Conservation (phyloP, 2,329 filamentous ascomycete genomes). For the Aspergillus hiratsukae region DNA sequence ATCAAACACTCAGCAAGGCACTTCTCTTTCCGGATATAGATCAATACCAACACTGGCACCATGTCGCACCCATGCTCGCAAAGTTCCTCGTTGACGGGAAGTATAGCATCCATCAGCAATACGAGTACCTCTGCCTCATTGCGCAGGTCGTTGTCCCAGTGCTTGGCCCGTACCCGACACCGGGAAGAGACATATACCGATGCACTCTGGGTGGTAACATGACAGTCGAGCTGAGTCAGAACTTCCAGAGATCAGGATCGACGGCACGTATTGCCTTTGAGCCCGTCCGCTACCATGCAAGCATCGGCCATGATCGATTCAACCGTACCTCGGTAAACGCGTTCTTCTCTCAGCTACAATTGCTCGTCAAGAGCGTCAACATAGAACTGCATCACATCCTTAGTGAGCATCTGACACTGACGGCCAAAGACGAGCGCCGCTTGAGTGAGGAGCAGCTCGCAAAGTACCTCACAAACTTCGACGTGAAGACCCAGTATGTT, state of each 20-base stretch:
- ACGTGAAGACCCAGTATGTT: not conserved
- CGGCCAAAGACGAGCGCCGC: not conserved
- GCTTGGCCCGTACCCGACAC: not conserved
- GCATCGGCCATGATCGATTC: not conserved
- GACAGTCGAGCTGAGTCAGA: not conserved
- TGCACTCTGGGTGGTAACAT: not conserved
- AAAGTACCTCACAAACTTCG: not conserved
- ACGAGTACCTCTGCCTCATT: conserved; percentile 7
- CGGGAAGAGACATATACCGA: not conserved
- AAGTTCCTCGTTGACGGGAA: conserved; percentile 6
- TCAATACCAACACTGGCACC: conserved; percentile 10
- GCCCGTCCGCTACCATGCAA: not conserved
- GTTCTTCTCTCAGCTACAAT: not conserved
- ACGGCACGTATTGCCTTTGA: not conserved
- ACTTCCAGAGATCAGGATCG: not conserved
- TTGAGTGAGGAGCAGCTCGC: not conserved
- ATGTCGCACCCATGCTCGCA: conserved; percentile 5
- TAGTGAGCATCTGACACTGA: not conserved
- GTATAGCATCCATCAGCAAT: conserved; percentile 9
- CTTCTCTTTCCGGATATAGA: conserved; percentile 5
- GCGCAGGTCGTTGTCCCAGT: conserved; percentile 7
- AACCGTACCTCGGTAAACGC: not conserved
- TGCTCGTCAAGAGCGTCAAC: not conserved
- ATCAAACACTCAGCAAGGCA: not conserved
- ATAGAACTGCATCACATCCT: not conserved